Evolutionary conservation across 2,329 filamentous ascomycete genomes (phyloP).

Genomic region (Scedosporium minutisporum): DNA sequence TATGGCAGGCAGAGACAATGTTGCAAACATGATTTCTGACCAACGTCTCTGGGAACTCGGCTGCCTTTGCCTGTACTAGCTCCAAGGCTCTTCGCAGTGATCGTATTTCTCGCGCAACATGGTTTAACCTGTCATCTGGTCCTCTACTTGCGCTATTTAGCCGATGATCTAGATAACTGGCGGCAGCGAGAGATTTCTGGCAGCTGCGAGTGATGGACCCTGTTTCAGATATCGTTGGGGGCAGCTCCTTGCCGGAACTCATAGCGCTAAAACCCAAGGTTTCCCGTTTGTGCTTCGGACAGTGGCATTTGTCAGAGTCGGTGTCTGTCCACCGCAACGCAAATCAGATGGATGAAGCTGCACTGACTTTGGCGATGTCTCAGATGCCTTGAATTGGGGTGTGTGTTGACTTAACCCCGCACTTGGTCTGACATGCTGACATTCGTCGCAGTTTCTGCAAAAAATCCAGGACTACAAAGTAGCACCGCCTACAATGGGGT

Average conservation of each 20-base stretch:
- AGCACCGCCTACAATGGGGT: too few relatives aligned
- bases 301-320: too few relatives aligned
- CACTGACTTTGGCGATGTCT: too few relatives aligned
- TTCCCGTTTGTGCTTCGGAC: too few relatives aligned
- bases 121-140: not conserved
- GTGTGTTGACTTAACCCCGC: too few relatives aligned
- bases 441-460: too few relatives aligned
- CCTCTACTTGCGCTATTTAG: not conserved
- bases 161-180: not conserved
- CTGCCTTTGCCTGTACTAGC: not conserved
- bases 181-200: not conserved
- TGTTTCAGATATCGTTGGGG: not conserved
- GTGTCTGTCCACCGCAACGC: too few relatives aligned
- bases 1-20: not conserved
- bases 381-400: too few relatives aligned
- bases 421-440: too few relatives aligned
- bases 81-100: not conserved
- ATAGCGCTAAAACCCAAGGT: not conserved
- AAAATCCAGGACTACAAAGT: too few relatives aligned
- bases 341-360: too few relatives aligned
- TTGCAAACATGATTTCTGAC: not conserved
- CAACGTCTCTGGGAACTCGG: not conserved
- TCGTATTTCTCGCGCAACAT: not conserved
- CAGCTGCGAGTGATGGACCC: not conserved
- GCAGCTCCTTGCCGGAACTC: not conserved